Percentiles rank a stretch among this genome's conserved stretches.
These are phyloP conservation scores for Prunus kanzakura DNA, from an alignment of 306 rosid genomes.

Conservation along the genomic window DNA sequence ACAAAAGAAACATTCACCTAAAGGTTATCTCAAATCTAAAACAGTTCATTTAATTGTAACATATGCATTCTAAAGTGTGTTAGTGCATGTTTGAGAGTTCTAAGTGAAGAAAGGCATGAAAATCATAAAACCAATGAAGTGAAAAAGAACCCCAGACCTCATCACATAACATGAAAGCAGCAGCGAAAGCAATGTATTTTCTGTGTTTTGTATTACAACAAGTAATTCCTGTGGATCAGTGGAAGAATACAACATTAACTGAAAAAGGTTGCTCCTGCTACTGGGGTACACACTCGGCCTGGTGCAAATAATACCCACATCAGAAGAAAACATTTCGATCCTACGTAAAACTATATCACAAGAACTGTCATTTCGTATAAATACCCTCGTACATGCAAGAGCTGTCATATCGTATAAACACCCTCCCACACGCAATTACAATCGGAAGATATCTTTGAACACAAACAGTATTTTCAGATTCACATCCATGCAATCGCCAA, in stretches of 20 bases:
- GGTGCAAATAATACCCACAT: neutral
- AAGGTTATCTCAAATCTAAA: too few relatives aligned
- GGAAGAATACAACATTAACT: neutral
- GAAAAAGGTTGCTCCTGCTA: neutral
- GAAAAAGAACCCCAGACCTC: neutral
- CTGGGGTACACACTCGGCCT: neutral
- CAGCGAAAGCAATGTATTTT: neutral
- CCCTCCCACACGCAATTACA: conserved; percentile 1
- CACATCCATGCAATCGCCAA: conserved; percentile 22
- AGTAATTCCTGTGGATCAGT: neutral
- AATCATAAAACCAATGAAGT: neutral
- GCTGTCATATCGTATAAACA: neutral
- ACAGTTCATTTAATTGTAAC: too few relatives aligned
- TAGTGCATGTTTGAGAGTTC: too few relatives aligned
- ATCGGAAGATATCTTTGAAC: conserved; percentile 20
- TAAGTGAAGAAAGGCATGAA: too few relatives aligned
- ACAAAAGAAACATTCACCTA: too few relatives aligned
- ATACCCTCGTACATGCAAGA: neutral
- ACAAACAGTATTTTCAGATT: conserved; percentile 15
- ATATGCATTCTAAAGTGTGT: too few relatives aligned
- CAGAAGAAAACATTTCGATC: neutral
- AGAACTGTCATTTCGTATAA: neutral
- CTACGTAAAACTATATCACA: neutral
- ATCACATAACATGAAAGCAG: neutral
- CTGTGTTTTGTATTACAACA: neutral